Percentiles rank a stretch among this genome's conserved stretches.
These are phyloP conservation scores for Trichosporon asahii DNA, from an alignment of 1,284 basidiomycete species.

Conservation along the genomic window DNA sequence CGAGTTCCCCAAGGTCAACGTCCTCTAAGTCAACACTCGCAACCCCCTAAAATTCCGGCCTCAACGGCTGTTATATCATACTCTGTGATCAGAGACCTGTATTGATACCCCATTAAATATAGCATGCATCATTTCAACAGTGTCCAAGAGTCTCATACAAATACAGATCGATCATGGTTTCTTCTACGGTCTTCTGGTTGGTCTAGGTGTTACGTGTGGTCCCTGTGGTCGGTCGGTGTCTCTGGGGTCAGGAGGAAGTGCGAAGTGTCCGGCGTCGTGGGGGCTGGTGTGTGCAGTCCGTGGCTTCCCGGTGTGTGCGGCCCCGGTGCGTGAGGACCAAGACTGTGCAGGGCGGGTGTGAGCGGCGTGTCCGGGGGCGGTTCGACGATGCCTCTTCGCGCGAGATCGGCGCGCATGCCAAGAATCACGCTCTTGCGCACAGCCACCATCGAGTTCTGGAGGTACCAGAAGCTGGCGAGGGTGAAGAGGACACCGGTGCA, in stretches of 20 bases:
- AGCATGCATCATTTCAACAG: conserved; percentile 30
- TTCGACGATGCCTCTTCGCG: conserved; percentile 21
- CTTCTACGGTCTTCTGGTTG: background rate
- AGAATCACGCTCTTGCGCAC: conserved; percentile 35
- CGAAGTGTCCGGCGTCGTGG: background rate
- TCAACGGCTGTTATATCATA: conserved; percentile 17
- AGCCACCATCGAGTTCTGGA: conserved; percentile 33
- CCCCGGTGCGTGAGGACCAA: too few species aligned
- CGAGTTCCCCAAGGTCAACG: conserved; percentile 42
- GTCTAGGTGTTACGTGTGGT: background rate
- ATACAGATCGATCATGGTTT: background rate
- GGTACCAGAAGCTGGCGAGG: conserved; percentile 31
- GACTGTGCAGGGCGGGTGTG: background rate
- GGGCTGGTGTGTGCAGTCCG: background rate
- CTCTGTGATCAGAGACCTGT: background rate
- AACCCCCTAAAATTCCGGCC: background rate
- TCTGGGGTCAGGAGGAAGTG: conserved; percentile 2
- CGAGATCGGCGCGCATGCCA: conserved; percentile 31
- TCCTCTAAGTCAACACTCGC: conserved; percentile 29
- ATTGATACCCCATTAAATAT: conserved; percentile 13
- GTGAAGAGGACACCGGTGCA: conserved; percentile 33
- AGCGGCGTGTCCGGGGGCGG: conserved; percentile 11
- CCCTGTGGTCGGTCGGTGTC: background rate
- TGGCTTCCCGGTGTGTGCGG: too few species aligned
- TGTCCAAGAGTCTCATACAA: conserved; percentile 5